Percentiles rank a stretch among this genome's conserved stretches.
phyloP scores from a whole-genome alignment of 108 stramenopile species.

The Licmophora abbreviata region DNA sequence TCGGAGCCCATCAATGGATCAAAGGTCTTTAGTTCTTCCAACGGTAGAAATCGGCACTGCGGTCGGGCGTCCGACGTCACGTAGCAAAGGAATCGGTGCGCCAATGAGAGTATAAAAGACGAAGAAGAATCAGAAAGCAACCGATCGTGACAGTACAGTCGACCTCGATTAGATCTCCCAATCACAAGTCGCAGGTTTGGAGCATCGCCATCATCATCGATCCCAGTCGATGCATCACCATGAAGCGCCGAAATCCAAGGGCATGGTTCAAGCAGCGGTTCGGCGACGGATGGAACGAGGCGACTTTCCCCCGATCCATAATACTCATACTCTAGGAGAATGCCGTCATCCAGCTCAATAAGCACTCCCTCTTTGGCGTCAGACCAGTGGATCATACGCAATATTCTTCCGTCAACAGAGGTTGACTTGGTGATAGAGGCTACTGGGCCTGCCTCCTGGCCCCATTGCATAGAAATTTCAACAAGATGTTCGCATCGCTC shows the following conservation, averaged over 20 bases:
- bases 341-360: constrained; percentile 57
- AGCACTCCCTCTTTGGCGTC: constrained; percentile 47
- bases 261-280: constrained; percentile 74
- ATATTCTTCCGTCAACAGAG: constrained; percentile 38
- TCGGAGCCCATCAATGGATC: constrained; percentile 81
- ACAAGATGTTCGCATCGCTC: constrained; percentile 30
- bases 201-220: constrained; percentile 9
- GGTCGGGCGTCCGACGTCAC: constrained; percentile 62
- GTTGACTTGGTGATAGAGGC: constrained; percentile 25
- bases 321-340: constrained; percentile 47
- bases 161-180: constrained; percentile 53
- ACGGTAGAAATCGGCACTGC: constrained; percentile 54
- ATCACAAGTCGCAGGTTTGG: constrained; percentile 38
- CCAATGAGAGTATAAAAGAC: constrained; percentile 50
- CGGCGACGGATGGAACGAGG: constrained; percentile 32
- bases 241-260: constrained; percentile 69
- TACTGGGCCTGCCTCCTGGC: constrained; percentile 5
- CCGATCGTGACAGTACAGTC: constrained; percentile 74
- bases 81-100: constrained; percentile 60
- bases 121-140: constrained; percentile 65
- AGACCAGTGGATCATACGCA: constrained; percentile 64
- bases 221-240: constrained; percentile 24
- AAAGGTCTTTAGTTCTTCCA: constrained; percentile 41
- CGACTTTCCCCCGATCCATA: constrained; percentile 10
- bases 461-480: constrained; percentile 34